Base-by-base conservation (phyloP, 2,329 filamentous ascomycete species). In the Periconia sp. region DNA sequence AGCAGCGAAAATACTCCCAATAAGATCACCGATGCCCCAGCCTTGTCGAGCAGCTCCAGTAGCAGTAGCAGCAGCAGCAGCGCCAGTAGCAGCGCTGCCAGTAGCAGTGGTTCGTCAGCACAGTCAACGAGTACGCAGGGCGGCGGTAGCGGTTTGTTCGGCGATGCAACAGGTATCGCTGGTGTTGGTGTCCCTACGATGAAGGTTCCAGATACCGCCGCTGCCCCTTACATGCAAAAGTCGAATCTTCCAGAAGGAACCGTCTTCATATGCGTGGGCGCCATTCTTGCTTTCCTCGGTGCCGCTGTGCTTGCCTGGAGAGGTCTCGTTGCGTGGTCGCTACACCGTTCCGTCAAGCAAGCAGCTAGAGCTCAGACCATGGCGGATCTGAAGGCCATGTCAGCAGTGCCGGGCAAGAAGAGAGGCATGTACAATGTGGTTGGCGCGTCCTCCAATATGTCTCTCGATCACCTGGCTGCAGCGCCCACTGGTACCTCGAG, bases 251-350 rank as follows among this genome's bases (percentile, higher is more conserved):
- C 94, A 2, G 90, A 97, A 67, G 94, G 94, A 50, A 97, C 93
- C 3, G 89, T 99, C 54, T 99, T 99, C 77, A 99, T 99, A 65
- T 89, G 87, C 19, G 94, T 97, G 1, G 94, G 94, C 44, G 89
- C 92, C 23, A 88, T 91, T 27, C 83, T 99, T 7, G 94, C 91
- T 15, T 88, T 92, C 60, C 85, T 97, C 59, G 91, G 86, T 11
- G 79, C 91, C 9, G 86, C 86, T n/a, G 85, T 97, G 43, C 81
- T 99, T 13, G 81, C 89, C 53, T 99, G 94, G 94, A 90, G 93
- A 56, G 87, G 82, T 47, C 83, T 97, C 52, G 86, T 97, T 54
- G 92, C 90, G 55, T 96, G 91, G 83, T 89, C 93, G 41, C 85
- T 99, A 54, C 93, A 97, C 74, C 90, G 93, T 54, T 94, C 90